A percentile compares a stretch with the other conserved stretches of the same genome.
phyloP scores from a whole-genome alignment of 2,329 filamentous ascomycete genomes.

The Fusarium buxicola region DNA sequence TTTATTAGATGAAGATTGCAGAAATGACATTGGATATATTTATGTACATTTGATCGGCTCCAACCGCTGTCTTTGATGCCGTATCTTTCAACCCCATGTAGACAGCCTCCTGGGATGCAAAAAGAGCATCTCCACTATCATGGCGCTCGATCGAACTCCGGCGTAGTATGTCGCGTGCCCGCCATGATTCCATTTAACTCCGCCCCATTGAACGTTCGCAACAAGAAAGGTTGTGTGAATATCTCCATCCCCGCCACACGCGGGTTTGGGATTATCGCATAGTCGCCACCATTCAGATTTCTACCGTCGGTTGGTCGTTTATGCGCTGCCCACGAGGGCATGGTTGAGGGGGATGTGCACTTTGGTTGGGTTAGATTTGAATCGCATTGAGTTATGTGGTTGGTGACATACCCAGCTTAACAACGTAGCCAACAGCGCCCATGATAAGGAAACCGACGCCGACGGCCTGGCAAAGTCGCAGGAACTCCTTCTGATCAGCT shows the following conservation, averaged over 20 bases:
- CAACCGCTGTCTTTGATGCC: constrained; percentile 8
- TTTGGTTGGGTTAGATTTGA: constrained; percentile 46
- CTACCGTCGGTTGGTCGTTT: constrained; percentile 45
- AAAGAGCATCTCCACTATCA: constrained; percentile 27
- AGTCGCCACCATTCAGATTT: constrained; percentile 34
- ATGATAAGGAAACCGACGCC: constrained; percentile 77
- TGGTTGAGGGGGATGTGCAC: constrained; percentile 79
- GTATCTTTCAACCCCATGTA: constrained; percentile 20
- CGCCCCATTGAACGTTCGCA: constrained; percentile 42
- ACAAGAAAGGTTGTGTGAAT: constrained; percentile 41
- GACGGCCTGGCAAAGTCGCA: constrained; percentile 67
- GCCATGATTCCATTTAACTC: constrained; percentile 46
- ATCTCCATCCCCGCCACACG: constrained; percentile 20
- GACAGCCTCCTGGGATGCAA: constrained; percentile 18
- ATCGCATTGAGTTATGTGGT: not conserved
- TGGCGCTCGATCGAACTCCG: constrained; percentile 35
- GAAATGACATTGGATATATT: constrained; percentile 41
- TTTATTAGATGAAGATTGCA: constrained; percentile 27
- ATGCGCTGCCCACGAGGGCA: constrained; percentile 75
- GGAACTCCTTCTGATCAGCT: constrained; percentile 59
- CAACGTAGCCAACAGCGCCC: constrained; percentile 76
- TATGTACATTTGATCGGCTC: constrained; percentile 41
- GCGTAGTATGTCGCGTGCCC: constrained; percentile 40
- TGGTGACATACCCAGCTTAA: constrained; percentile 71
- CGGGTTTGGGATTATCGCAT: constrained; percentile 26